A percentile compares a stretch with the other conserved stretches of the same genome.
phyloP scores from a whole-genome alignment of 2,329 filamentous ascomycete species.

The Fusarium algeriense region DNA sequence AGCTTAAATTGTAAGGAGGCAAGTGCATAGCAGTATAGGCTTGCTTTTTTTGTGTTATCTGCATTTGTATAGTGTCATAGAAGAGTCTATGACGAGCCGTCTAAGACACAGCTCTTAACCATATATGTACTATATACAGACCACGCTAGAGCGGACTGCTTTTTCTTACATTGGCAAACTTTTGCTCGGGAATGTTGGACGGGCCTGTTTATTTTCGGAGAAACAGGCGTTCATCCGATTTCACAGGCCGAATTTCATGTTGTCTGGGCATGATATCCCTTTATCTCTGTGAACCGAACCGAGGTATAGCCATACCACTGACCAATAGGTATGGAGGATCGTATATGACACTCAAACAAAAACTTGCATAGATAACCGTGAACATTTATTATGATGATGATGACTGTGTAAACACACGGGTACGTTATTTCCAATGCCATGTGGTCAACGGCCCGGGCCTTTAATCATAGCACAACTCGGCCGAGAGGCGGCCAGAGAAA shows the following conservation, averaged over 20 bases:
- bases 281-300: not conserved
- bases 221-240: not conserved
- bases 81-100: not conserved
- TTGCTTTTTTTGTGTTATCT: not conserved
- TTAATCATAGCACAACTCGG: conserved; percentile 29
- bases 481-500: conserved; percentile 26
- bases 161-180: not conserved
- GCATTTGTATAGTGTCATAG: not conserved
- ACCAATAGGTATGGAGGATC: not conserved
- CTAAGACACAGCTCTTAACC: not conserved
- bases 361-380: not conserved
- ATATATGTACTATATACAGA: not conserved
- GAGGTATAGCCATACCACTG: not conserved
- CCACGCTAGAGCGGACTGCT: not conserved
- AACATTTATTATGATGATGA: not conserved
- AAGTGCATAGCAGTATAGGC: not conserved
- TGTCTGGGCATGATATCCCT: not conserved
- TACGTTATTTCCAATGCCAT: not conserved
- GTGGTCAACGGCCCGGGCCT: conserved; percentile 21
- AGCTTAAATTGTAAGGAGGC: not conserved
- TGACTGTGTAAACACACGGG: too few relatives aligned
- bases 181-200: not conserved
- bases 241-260: not conserved
- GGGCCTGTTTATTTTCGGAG: not conserved
- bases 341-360: not conserved